Conservation (phyloP, 192 early-diverging fungal species). For the Entomortierella chlamydospora region DNA sequence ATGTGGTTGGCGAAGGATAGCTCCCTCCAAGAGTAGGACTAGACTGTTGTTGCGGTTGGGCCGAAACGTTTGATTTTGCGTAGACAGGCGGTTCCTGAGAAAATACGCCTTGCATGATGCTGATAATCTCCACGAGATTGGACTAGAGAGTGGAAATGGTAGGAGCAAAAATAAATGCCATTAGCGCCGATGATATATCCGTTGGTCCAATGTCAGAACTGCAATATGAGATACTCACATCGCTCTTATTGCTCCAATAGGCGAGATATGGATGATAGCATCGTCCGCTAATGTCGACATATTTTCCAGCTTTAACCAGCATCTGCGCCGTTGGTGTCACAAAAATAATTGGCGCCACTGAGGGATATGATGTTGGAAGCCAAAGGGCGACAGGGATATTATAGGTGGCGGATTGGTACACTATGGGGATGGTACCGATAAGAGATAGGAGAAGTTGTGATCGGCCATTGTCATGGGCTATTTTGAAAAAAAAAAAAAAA, state of each 20-base stretch:
- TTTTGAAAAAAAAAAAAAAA: background rate
- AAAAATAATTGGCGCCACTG: conserved; percentile 80
- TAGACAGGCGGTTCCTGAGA: conserved; percentile 83
- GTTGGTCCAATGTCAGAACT: background rate
- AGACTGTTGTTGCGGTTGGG: conserved; percentile 41
- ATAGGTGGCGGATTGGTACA: conserved; percentile 81
- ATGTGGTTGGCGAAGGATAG: conserved; percentile 49
- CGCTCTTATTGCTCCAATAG: conserved; percentile 70
- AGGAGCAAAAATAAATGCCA: no score
- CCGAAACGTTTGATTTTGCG: conserved; percentile 54
- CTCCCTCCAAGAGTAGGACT: conserved; percentile 45
- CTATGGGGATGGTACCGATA: conserved; percentile 89
- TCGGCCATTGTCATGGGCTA: conserved; percentile 70
- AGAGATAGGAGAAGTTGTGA: conserved; percentile 81
- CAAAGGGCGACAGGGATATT: conserved; percentile 94
- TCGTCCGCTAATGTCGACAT: conserved; percentile 87
- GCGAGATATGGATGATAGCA: conserved; percentile 89
- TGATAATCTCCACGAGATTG: conserved; percentile 67
- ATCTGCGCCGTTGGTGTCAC: conserved; percentile 92
- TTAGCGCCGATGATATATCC: background rate
- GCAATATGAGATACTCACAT: conserved; percentile 38
- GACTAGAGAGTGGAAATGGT: conserved; percentile 11
- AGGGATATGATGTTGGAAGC: conserved; percentile 87
- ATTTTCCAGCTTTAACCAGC: conserved; percentile 81
- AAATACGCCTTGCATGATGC: conserved; percentile 79